Conservation (phyloP, 202 grass and related monocot species). For the Carex arenaria region DNA sequence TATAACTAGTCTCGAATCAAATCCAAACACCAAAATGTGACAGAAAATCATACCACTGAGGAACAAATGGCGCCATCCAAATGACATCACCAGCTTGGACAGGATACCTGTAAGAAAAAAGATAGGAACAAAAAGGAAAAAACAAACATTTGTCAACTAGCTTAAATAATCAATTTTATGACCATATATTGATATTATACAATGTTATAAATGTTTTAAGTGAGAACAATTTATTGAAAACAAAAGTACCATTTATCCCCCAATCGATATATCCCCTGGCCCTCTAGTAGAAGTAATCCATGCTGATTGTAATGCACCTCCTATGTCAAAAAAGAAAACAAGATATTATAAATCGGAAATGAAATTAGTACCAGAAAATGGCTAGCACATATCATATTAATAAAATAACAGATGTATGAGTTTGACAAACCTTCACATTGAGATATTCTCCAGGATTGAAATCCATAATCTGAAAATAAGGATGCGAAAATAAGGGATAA, state of each 20-base stretch:
- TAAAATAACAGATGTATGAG: constrained; percentile 1
- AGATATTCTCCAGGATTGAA: constrained; percentile 99
- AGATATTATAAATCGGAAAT: constrained; percentile 4
- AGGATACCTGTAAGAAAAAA: constrained; percentile 59
- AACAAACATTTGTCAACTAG: not conserved
- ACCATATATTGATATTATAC: not conserved
- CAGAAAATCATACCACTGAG: constrained; percentile 61
- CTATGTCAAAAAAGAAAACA: constrained; percentile 40
- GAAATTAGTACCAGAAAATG: not conserved
- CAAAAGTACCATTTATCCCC: constrained; percentile 68
- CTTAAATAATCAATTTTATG: not conserved
- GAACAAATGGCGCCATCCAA: constrained; percentile 98
- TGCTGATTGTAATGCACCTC: constrained; percentile 99
- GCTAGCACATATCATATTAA: constrained; percentile 1
- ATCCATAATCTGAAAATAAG: constrained; percentile 80
- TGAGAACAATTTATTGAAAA: not conserved
- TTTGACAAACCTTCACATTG: constrained; percentile 83
- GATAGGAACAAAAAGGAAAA: not conserved
- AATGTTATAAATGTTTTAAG: not conserved
- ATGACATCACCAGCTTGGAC: constrained; percentile 89
- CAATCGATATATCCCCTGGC: constrained; percentile 91
- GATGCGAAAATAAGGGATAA: constrained; percentile 13
- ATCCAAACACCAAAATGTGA: not conserved
- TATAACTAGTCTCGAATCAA: not conserved
- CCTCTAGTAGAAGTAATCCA: constrained; percentile 82